Base-by-base conservation (phyloP, 257 asterid species). In the Ilex aquifolium region DNA sequence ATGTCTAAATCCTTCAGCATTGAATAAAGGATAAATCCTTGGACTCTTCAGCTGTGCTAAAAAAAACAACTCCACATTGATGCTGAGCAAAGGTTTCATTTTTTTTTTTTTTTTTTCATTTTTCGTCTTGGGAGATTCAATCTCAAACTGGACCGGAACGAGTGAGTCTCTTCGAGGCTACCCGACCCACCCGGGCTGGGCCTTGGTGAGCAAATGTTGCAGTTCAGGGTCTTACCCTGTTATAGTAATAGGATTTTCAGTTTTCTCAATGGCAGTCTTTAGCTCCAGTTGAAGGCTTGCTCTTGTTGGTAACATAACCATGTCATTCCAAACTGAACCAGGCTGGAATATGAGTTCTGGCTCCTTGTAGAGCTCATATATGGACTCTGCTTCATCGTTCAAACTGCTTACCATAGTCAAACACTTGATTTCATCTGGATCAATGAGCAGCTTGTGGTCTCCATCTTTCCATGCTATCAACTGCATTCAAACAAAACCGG, bases 391-490 rank as follows among this genome's bases (percentile, higher is more conserved):
- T 54, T 87, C 95, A 0, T 87, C 90, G n/a, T 89, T 87, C 88
- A 92, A 42, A 10, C 59, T 75, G 69, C 80, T 67, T 5, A 87
- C 95, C 11, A 76, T 59, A 13, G 68, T 74, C 71, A 92, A 72
- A 44, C 87, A 83, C n/a, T 78, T 77, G 76, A 89, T 80, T 8
- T 83, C 91, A 3, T 80, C 85, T 0, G 77, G 85, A 51, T 89
- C 95, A 7, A 92, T 83, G 31, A 89, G 64, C 42, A 92, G 61
- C 0, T 79, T 89, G 85, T 83, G 75, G 21, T 72, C 83, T 66
- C 91, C 93, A 65, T 84, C 96, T 75, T 90, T 92, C 99, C 99
- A 89, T 56, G 94, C 97, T 64, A 89, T 92, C 80, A 92, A 66
- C 99, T 92, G 77, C 72, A 65, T 42, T 48, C 7, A 60, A 56